Conservation (phyloP, 352 stramenopile genomes). For the Peronospora destructor region DNA sequence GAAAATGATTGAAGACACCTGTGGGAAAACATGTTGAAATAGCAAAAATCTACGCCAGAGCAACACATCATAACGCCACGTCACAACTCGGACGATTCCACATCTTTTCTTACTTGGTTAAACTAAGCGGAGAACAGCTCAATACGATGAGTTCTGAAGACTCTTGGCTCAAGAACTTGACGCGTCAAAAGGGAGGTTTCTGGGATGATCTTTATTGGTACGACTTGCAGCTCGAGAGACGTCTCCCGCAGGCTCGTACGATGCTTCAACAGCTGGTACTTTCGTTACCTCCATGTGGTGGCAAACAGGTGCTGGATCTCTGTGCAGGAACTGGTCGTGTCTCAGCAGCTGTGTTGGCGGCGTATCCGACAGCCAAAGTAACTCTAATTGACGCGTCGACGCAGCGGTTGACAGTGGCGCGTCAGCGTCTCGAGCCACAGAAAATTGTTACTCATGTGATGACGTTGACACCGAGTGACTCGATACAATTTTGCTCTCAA, state of each 20-base stretch:
- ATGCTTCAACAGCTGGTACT: slow-evolving; percentile 59
- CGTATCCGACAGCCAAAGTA: slow-evolving; percentile 52
- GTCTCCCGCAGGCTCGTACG: slow-evolving; percentile 50
- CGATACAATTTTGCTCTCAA: slow-evolving; percentile 15
- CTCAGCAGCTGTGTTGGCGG: slow-evolving; percentile 41
- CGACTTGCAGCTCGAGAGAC: slow-evolving; percentile 53
- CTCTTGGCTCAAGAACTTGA: slow-evolving; percentile 51
- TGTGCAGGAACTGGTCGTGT: slow-evolving; percentile 60
- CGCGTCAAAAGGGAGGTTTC: slow-evolving; percentile 48
- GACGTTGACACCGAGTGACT: slow-evolving; percentile 7
- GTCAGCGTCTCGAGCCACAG: slow-evolving; percentile 29
- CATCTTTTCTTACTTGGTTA: too few species aligned
- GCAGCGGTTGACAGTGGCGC: slow-evolving; percentile 50
- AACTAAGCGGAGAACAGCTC: too few species aligned
- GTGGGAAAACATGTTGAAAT: too few species aligned
- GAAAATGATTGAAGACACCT: too few species aligned
- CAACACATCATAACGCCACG: too few species aligned
- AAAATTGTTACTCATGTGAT: slow-evolving; percentile 16
- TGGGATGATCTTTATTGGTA: slow-evolving; percentile 77
- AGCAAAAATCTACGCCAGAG: too few species aligned
- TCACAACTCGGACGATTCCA: too few species aligned
- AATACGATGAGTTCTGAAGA: neutral
- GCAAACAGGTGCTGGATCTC: slow-evolving; percentile 52
- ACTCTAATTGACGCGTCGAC: slow-evolving; percentile 52
- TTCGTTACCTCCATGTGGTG: slow-evolving; percentile 53